These are phyloP conservation scores for Tricholoma bakamatsutake DNA, from an alignment of 768 basidiomycete species.

Conservation along the genomic window DNA sequence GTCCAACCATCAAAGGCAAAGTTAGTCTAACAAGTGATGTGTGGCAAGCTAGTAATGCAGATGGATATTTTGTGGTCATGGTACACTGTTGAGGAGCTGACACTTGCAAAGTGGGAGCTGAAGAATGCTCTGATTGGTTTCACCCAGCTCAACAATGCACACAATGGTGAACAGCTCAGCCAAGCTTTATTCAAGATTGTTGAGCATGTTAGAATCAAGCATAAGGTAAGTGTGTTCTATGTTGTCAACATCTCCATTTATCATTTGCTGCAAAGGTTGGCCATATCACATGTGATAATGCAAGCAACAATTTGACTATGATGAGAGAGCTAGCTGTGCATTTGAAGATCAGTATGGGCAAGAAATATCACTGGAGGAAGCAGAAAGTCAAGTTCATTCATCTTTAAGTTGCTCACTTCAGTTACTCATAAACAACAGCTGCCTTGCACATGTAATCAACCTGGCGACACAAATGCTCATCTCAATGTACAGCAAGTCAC, in stretches of 20 bases:
- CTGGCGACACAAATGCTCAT: conserved; percentile 27
- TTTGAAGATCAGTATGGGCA: neutral
- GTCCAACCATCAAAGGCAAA: neutral
- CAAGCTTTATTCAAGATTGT: too few relatives aligned
- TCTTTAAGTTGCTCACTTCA: neutral
- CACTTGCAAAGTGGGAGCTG: neutral
- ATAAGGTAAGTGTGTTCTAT: neutral
- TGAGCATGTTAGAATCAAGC: neutral
- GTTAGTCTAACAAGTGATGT: conserved; percentile 13
- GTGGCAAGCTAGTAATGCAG: conserved; percentile 1
- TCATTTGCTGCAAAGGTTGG: conserved; percentile 21
- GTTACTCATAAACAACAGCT: conserved; percentile 13
- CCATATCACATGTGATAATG: neutral
- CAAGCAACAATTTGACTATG: neutral
- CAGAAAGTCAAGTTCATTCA: neutral
- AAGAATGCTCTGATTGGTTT: neutral
- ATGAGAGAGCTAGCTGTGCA: neutral
- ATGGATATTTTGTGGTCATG: neutral
- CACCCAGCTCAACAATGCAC: too few relatives aligned
- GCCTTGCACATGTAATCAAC: conserved; percentile 26
- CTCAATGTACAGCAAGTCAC: conserved; percentile 18
- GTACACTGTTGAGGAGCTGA: neutral
- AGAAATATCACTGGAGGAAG: neutral
- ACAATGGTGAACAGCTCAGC: too few relatives aligned
- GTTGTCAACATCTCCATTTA: neutral